phyloP scores from a whole-genome alignment of 2,329 filamentous ascomycete genomes.

The Cercospora brassicicola region DNA sequence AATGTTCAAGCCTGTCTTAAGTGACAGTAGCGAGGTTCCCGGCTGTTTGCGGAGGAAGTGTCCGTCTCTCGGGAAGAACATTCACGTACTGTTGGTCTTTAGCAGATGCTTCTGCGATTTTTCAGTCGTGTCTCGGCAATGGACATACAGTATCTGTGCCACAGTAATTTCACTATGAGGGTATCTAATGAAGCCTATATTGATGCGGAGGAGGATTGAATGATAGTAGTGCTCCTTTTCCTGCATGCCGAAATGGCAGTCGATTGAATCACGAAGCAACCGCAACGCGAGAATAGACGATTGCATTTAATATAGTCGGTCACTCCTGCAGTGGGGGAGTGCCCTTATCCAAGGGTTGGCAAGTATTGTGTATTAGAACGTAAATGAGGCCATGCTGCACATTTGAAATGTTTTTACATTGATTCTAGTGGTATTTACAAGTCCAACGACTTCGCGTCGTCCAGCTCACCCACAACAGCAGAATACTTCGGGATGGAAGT shows the following conservation, averaged over 20 bases:
- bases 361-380: neutral
- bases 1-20: neutral
- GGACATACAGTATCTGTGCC: neutral
- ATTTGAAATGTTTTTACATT: neutral
- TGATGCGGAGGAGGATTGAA: neutral
- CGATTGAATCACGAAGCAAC: neutral
- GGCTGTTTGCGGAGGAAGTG: neutral
- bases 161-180: neutral
- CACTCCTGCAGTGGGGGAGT: neutral
- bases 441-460: neutral
- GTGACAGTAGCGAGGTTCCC: neutral
- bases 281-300: neutral
- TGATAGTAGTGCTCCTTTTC: neutral
- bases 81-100: neutral
- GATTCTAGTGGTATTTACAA: neutral
- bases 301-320: neutral
- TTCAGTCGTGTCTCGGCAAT: neutral
- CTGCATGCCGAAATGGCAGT: neutral
- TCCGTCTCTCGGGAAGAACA: neutral
- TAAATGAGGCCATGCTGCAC: neutral
- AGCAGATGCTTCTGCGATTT: neutral
- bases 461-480: neutral
- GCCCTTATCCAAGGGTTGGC: neutral
- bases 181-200: neutral
- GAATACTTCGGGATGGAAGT: neutral